Evolutionary conservation across 1,284 basidiomycete species (phyloP).

Genomic region (Ceratobasidium sp.): DNA sequence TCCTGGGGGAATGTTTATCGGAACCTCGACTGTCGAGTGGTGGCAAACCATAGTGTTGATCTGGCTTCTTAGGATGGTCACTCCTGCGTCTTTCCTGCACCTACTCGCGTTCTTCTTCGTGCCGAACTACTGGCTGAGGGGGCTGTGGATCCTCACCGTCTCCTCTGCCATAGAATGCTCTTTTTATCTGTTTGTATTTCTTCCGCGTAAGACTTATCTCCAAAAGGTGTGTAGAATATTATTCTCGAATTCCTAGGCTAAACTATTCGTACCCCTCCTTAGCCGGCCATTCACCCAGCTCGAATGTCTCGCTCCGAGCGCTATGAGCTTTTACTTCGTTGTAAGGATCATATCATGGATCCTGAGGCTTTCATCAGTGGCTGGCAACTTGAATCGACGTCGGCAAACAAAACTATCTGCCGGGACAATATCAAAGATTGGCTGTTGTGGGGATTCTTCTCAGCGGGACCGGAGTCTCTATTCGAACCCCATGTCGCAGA

Average conservation of each 20-base stretch:
- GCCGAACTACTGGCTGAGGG: constrained; percentile 3
- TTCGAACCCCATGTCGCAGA: constrained; percentile 60
- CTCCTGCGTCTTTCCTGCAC: constrained; percentile 24
- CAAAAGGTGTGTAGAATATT: constrained; percentile 60
- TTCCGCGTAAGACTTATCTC: constrained; percentile 60
- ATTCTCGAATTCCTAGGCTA: constrained; percentile 23
- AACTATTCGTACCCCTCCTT: neutral
- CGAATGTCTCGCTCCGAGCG: constrained; percentile 60
- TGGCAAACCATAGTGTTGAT: neutral
- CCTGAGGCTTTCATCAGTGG: constrained; percentile 58
- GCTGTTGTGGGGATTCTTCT: constrained; percentile 73
- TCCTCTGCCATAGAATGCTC: constrained; percentile 55
- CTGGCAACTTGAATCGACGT: constrained; percentile 63
- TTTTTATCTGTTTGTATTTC: constrained; percentile 65
- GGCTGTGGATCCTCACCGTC: neutral
- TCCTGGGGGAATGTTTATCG: constrained; percentile 14
- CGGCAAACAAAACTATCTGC: constrained; percentile 52
- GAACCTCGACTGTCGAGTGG: constrained; percentile 5
- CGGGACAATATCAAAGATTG: constrained; percentile 67
- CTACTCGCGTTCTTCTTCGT: neutral
- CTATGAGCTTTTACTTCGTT: constrained; percentile 62
- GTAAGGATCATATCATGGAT: constrained; percentile 55
- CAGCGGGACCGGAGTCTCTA: constrained; percentile 53
- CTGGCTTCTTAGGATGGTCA: constrained; percentile 2
- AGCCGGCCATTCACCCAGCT: constrained; percentile 60